Evolutionary conservation across 768 basidiomycete species (phyloP).

Genomic region (Boletus insuetus): DNA sequence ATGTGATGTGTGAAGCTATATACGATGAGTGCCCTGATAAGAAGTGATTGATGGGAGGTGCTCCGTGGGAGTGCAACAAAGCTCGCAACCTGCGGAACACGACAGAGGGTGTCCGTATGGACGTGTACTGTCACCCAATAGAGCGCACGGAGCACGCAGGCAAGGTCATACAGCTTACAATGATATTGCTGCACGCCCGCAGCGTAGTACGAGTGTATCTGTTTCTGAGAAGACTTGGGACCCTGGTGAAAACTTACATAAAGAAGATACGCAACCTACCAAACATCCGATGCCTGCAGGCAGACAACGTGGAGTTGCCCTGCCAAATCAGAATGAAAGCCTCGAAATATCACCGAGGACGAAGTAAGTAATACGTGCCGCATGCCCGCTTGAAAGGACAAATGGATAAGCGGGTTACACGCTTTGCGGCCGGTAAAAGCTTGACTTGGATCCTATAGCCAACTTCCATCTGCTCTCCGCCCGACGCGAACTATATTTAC

Average conservation of each 20-base stretch:
- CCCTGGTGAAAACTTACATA: slow-evolving; percentile 38
- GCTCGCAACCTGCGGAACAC: slow-evolving; percentile 12
- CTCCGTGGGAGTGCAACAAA: slow-evolving; percentile 28
- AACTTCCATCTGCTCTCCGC: slow-evolving; percentile 19
- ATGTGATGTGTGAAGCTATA: slow-evolving; percentile 35
- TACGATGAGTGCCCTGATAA: slow-evolving; percentile 43
- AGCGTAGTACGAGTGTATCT: neutral
- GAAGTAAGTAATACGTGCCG: slow-evolving; percentile 30
- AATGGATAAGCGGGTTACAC: slow-evolving; percentile 53
- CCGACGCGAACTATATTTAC: slow-evolving; percentile 25
- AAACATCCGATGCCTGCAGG: slow-evolving; percentile 65
- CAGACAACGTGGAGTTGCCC: slow-evolving; percentile 63
- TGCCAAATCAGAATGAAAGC: slow-evolving; percentile 49
- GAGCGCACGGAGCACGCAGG: neutral
- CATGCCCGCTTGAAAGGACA: slow-evolving; percentile 36
- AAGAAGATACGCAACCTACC: slow-evolving; percentile 37
- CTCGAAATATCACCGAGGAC: slow-evolving; percentile 39
- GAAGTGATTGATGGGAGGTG: slow-evolving; percentile 49
- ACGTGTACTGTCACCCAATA: neutral
- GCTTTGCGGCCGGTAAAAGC: slow-evolving; percentile 44
- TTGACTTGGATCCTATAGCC: slow-evolving; percentile 32
- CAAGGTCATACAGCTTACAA: neutral
- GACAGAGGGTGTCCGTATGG: neutral
- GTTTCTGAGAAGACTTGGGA: slow-evolving; percentile 9
- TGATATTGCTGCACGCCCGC: neutral